Conservation (phyloP, 495 filamentous ascomycete genomes). For the Aspergillus diversus region DNA sequence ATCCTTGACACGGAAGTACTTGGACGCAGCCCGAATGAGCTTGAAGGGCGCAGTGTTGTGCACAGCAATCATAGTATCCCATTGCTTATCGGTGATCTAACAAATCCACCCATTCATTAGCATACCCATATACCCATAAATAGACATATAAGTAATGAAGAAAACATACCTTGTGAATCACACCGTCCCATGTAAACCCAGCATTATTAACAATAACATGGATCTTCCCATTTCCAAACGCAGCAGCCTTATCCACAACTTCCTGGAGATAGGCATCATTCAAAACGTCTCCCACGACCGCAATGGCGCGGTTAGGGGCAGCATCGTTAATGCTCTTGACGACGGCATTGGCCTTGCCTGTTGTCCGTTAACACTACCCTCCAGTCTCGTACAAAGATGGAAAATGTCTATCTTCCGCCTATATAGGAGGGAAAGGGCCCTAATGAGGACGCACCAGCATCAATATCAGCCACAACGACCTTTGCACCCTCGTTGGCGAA, state of each 20-base stretch:
- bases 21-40: conserved; percentile 74
- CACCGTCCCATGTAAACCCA: conserved; percentile 87
- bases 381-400: neutral
- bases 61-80: conserved; percentile 80
- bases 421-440: neutral
- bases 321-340: conserved; percentile 65
- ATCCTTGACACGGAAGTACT: conserved; percentile 86
- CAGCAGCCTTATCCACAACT: conserved; percentile 72
- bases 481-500: conserved; percentile 88
- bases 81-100: conserved; percentile 87
- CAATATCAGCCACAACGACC: conserved; percentile 82
- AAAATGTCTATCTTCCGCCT: neutral
- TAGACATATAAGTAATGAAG: neutral
- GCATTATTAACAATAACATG: conserved; percentile 90
- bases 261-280: conserved; percentile 65
- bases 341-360: conserved; percentile 61
- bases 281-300: conserved; percentile 75
- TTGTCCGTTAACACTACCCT: conserved; percentile 6
- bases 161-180: conserved; percentile 74
- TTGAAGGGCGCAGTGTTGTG: conserved; percentile 85
- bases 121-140: neutral
- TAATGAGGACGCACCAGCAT: conserved; percentile 56
- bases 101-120: neutral
- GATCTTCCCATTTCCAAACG: conserved; percentile 83
- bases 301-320: conserved; percentile 61